Evolutionary conservation across 768 basidiomycete species (phyloP), one percentile per base, ranked within the genome.

Genomic region (Plicaturopsis crispa): DNA sequence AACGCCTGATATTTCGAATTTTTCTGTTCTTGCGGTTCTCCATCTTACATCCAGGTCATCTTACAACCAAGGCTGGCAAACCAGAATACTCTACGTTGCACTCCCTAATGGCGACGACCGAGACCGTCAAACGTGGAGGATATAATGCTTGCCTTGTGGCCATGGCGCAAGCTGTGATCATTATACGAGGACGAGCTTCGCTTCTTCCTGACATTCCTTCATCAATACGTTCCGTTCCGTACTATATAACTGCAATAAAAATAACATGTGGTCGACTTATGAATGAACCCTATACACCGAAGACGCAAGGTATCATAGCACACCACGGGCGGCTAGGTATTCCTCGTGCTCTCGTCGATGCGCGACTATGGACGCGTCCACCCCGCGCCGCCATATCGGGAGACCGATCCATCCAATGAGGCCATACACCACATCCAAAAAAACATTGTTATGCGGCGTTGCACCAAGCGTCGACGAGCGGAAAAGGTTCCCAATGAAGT

Each of bases 61-160:
- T 73, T 75, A 69, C 72, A 74, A 63, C 48, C 51, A 54, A 49
- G 77, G 73, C 66, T 65, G 71, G 69, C 61, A 69, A 61, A 66
- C 62, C 47, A 52, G 47, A 35, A 41, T 39, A 39, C 48, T 49
- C 53, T 40, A 65, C 65, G 69, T 67, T 67, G 68, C 49, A 61
- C 56, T 57, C 67, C 80, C 67, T 77, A 85, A 88, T 87, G 84
- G 84, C 77, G 69, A 72, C 67, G 76, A 81, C 78, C 81, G 56
- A 85, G 76, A 86, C 24, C 11, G 57, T 14, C 14, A 14, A 28
- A 28, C 10, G 14, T 28, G 26, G 14, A 28, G 26, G 26, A 28
- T 28, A 76, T 83, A 86, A 86, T 87, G 82, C 83, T 69, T 28
- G 26, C 26, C 46, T 41, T 42, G 26, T 35, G 11, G 33, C 21